Percentiles rank a stretch among this genome's conserved stretches.
Evolutionary conservation across 306 rosid species (phyloP).

Genomic region (Castanea sativa): DNA sequence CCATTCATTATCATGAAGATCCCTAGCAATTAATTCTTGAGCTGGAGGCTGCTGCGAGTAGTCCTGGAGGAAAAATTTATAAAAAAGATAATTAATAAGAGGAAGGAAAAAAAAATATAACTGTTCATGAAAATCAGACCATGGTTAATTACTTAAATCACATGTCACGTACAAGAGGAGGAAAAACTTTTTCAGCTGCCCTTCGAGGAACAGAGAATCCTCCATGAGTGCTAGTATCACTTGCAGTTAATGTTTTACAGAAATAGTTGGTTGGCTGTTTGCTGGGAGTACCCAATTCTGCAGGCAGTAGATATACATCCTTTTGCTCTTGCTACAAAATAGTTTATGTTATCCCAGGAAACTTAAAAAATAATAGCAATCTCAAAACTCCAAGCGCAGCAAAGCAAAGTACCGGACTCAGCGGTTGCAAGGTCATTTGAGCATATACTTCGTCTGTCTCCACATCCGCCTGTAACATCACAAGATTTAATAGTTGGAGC

Average conservation of each 20-base stretch:
- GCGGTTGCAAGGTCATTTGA: conserved; percentile 77
- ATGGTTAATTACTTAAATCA: neutral
- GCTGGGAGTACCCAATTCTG: conserved; percentile 63
- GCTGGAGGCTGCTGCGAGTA: conserved; percentile 78
- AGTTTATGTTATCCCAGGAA: conserved; percentile 23
- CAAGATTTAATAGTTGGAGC: conserved; percentile 18
- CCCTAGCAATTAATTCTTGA: conserved; percentile 67
- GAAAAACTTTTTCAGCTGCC: conserved; percentile 83
- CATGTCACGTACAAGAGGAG: conserved; percentile 62
- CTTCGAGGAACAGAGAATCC: conserved; percentile 83
- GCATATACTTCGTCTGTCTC: conserved; percentile 82
- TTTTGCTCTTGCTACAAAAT: conserved; percentile 70
- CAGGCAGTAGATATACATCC: conserved; percentile 64
- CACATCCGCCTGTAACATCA: conserved; percentile 58
- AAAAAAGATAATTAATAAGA: neutral
- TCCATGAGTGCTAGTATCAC: conserved; percentile 82
- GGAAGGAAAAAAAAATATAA: neutral
- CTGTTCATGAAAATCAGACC: neutral
- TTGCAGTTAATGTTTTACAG: conserved; percentile 72
- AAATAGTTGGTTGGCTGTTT: conserved; percentile 75
- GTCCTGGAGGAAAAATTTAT: conserved; percentile 42
- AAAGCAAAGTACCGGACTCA: conserved; percentile 49
- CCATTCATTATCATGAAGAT: conserved; percentile 77
- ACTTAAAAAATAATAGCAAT: neutral
- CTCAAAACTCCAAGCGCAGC: neutral